Percentiles rank a stretch among this genome's conserved stretches.
phyloP scores from a whole-genome alignment of 108 stramenopile species.

The Fistulifera solaris region DNA sequence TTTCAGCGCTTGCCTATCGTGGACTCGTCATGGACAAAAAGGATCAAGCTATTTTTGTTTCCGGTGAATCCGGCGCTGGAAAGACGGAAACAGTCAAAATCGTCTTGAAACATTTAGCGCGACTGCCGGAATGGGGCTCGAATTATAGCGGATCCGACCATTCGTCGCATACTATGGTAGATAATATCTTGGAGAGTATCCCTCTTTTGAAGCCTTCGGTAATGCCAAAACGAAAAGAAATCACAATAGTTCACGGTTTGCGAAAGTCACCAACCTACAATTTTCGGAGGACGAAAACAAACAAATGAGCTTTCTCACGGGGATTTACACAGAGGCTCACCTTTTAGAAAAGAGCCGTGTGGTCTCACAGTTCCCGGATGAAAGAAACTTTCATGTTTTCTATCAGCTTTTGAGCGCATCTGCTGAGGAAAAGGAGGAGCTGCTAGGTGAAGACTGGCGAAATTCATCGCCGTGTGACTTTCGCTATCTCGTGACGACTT shows the following conservation, averaged over 20 bases:
- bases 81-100: conserved; percentile 91
- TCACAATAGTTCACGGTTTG: conserved; percentile 89
- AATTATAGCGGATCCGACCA: conserved; percentile 17
- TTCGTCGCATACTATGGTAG: conserved; percentile 26
- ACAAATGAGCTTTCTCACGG: conserved; percentile 23
- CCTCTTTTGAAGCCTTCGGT: conserved; percentile 82
- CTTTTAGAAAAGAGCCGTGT: conserved; percentile 59
- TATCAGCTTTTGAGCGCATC: conserved; percentile 56
- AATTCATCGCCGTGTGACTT: conserved; percentile 24
- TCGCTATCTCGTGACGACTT: conserved; percentile 25
- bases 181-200: conserved; percentile 62
- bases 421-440: conserved; percentile 10
- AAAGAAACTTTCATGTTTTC: conserved; percentile 87
- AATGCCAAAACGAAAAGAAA: conserved; percentile 79
- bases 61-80: conserved; percentile 84
- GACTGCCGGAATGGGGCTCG: conserved; percentile 20
- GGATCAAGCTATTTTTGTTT: conserved; percentile 75
- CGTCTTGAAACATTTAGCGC: conserved; percentile 76
- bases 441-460: conserved; percentile 19
- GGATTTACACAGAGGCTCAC: conserved; percentile 28
- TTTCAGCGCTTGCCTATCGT: conserved; percentile 59
- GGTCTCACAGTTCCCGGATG: conserved; percentile 41
- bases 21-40: conserved; percentile 35
- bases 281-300: conserved; percentile 46
- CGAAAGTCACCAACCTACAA: conserved; percentile 77